Conservation (phyloP, 306 rosid species). For the Comarum palustre region DNA sequence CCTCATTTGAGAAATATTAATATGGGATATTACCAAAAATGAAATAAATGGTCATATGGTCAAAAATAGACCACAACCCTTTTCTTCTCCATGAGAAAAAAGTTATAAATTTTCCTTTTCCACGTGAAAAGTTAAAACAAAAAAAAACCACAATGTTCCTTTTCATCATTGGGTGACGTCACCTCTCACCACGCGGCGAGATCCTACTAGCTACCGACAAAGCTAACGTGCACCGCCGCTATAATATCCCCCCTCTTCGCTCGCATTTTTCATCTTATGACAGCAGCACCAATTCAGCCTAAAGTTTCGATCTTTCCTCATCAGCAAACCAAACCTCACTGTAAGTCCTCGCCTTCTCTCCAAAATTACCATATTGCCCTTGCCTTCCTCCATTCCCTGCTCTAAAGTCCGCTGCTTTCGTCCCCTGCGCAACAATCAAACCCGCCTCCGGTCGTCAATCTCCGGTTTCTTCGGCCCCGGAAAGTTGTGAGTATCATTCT, state of each 20-base stretch:
- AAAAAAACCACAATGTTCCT: neutral
- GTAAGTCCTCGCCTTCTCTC: conserved; percentile 18
- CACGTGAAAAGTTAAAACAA: neutral
- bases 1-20: neutral
- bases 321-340: neutral
- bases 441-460: conserved; percentile 6
- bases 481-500: neutral
- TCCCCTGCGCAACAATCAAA: conserved; percentile 18
- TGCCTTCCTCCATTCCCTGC: neutral
- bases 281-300: conserved; percentile 13
- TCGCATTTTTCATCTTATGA: neutral
- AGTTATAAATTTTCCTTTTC: neutral
- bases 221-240: conserved; percentile 36
- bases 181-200: conserved; percentile 20
- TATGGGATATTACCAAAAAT: neutral
- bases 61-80: neutral
- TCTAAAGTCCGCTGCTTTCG: neutral
- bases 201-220: conserved; percentile 55
- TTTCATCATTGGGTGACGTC: neutral
- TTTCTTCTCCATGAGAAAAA: neutral
- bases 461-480: neutral
- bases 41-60: neutral
- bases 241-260: neutral
- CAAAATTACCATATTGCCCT: neutral
- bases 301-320: conserved; percentile 27